These are phyloP conservation scores for Fallopia convolvulus DNA, from an alignment of 148 eudicot species.

Conservation along the genomic window DNA sequence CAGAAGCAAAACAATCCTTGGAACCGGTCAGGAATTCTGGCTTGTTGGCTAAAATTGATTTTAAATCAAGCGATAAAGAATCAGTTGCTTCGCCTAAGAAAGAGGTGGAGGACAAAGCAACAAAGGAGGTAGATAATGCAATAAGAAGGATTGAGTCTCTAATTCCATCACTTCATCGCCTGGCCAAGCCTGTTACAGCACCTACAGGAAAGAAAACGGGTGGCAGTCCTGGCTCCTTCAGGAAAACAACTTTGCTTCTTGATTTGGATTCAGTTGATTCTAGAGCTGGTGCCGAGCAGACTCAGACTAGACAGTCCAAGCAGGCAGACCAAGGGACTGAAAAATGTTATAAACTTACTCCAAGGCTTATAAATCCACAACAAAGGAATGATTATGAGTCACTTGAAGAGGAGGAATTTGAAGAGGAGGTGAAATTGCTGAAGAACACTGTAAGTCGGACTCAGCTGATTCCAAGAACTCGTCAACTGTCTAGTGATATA, in stretches of 20 bases:
- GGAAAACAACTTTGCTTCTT: constrained; percentile 12
- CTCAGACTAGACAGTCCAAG: background rate
- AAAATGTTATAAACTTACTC: background rate
- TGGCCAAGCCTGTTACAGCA: constrained; percentile 14
- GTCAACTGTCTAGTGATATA: background rate
- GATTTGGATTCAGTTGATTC: background rate
- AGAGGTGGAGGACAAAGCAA: background rate
- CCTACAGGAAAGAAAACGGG: constrained; percentile 2
- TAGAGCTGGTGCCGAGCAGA: background rate
- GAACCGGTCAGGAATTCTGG: background rate
- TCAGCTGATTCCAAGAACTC: background rate
- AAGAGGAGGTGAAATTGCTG: constrained; percentile 2
- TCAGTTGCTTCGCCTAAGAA: background rate
- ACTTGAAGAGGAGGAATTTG: background rate
- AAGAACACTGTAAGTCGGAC: background rate
- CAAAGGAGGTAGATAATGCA: constrained; percentile 34
- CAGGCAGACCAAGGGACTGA: background rate
- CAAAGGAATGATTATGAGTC: background rate
- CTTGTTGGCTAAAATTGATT: background rate
- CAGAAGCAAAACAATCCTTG: background rate
- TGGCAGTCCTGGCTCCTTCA: background rate
- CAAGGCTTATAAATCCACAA: background rate
- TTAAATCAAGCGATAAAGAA: background rate
- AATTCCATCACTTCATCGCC: constrained; percentile 28
- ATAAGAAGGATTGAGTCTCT: constrained; percentile 36